phyloP scores from a whole-genome alignment of 2,329 filamentous ascomycete species.

The Samsoniella hepiali region DNA sequence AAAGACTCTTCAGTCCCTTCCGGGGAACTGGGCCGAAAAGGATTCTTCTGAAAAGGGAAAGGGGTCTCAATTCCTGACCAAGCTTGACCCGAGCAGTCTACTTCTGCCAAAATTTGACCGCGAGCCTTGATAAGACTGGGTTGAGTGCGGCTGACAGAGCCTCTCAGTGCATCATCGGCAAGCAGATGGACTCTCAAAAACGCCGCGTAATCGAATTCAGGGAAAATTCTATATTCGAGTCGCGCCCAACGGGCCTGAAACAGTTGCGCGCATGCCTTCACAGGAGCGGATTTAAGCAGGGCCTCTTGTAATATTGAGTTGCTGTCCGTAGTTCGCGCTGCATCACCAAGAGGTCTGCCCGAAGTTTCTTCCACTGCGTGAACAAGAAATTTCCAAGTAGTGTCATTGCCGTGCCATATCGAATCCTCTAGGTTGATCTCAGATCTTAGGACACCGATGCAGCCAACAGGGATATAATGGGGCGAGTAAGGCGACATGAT shows the following conservation, averaged over 20 bases:
- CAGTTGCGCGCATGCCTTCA: constrained; percentile 30
- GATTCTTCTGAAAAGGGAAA: constrained; percentile 19
- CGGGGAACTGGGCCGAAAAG: constrained; percentile 30
- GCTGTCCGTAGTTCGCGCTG: constrained; percentile 8
- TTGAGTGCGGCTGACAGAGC: constrained; percentile 48
- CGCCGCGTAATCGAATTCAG: constrained; percentile 23
- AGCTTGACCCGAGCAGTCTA: constrained; percentile 53
- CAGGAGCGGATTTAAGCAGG: constrained; percentile 28
- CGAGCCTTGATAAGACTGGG: constrained; percentile 44
- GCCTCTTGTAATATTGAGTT: constrained; percentile 26
- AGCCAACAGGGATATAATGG: constrained; percentile 42
- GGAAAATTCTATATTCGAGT: constrained; percentile 36
- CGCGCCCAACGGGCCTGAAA: constrained; percentile 41
- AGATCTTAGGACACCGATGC: constrained; percentile 30
- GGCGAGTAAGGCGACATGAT: constrained; percentile 22
- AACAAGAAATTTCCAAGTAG: neutral
- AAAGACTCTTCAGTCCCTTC: constrained; percentile 43
- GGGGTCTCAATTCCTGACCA: constrained; percentile 51
- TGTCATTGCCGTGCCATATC: neutral
- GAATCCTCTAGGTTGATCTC: constrained; percentile 18
- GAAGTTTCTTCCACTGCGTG: neutral
- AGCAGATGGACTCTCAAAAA: constrained; percentile 58
- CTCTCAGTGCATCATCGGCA: constrained; percentile 61
- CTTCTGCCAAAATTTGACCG: constrained; percentile 43
- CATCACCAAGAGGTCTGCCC: neutral